Conservation (phyloP, 1,284 basidiomycete species). For the Sporisorium graminicola region DNA sequence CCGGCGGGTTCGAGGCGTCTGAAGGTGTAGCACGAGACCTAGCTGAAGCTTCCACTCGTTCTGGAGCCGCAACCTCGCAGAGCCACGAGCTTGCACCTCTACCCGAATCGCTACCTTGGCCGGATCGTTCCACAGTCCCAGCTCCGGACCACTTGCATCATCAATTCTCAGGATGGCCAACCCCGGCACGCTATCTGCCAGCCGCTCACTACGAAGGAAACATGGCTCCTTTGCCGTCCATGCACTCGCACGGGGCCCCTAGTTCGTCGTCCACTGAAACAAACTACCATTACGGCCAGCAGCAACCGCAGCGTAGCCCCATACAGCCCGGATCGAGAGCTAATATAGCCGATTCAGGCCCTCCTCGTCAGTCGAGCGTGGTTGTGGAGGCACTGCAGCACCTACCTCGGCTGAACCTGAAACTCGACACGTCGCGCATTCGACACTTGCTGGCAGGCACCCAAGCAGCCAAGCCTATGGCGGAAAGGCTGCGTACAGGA, state of each 20-base stretch:
- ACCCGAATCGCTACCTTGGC: slow-evolving; percentile 7
- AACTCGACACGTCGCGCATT: background rate
- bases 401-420: background rate
- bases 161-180: background rate
- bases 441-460: no score
- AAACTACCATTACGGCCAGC: background rate
- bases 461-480: no score
- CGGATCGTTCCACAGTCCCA: background rate
- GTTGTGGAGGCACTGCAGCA: no score
- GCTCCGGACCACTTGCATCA: no score
- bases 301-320: background rate
- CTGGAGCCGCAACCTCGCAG: background rate
- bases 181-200: background rate
- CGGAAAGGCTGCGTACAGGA: no score
- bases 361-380: no score
- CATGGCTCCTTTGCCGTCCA: background rate
- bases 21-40: background rate
- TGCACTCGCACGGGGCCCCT: background rate
- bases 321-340: no score
- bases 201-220: background rate
- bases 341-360: no score
- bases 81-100: slow-evolving; percentile 4
- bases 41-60: background rate
- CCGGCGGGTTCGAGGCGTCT: background rate
- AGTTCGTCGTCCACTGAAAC: background rate